A percentile compares a stretch with the other conserved stretches of the same genome.
These are phyloP conservation scores for Ogataea minuta DNA, from an alignment of 805 yeast genomes.

Conservation along the genomic window DNA sequence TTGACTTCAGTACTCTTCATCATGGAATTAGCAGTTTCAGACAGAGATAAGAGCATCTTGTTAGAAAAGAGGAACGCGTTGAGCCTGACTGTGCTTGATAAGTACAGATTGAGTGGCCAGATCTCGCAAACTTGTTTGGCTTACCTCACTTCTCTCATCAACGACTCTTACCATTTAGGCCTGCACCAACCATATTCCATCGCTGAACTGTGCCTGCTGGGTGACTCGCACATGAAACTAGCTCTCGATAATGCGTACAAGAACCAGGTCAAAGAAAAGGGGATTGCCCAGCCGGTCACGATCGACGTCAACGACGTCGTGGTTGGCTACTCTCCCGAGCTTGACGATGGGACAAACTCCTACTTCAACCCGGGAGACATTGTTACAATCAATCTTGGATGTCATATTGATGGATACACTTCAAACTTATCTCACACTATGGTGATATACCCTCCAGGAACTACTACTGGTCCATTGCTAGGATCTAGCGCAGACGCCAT, in stretches of 20 bases:
- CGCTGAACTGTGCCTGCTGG: conserved; percentile 75
- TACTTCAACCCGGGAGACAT: conserved; percentile 74
- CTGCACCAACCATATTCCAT: conserved; percentile 47
- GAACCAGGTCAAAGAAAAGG: conserved; percentile 74
- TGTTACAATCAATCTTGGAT: conserved; percentile 81
- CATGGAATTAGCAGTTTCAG: conserved; percentile 76
- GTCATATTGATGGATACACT: conserved; percentile 94
- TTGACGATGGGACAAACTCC: conserved; percentile 53
- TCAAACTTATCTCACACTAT: conserved; percentile 83
- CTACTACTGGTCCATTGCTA: conserved; percentile 63
- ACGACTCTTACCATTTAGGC: conserved; percentile 67
- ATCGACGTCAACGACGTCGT: conserved; percentile 80
- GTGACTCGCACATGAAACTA: conserved; percentile 70
- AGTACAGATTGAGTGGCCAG: conserved; percentile 87
- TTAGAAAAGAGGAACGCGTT: conserved; percentile 72
- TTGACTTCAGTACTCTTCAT: conserved; percentile 9
- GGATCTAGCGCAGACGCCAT: conserved; percentile 88
- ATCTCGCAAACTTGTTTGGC: conserved; percentile 78
- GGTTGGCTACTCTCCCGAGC: conserved; percentile 82
- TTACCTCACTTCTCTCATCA: conserved; percentile 64
- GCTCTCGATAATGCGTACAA: conserved; percentile 61
- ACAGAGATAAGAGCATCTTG: conserved; percentile 69
- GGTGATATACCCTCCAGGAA: conserved; percentile 72
- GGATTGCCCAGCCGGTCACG: conserved; percentile 89
- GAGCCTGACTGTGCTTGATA: conserved; percentile 60